Evolutionary conservation across 805 yeast genomes (phyloP), one percentile per base, ranked within the genome.

Genomic region (Zygoascus flipseniorum): DNA sequence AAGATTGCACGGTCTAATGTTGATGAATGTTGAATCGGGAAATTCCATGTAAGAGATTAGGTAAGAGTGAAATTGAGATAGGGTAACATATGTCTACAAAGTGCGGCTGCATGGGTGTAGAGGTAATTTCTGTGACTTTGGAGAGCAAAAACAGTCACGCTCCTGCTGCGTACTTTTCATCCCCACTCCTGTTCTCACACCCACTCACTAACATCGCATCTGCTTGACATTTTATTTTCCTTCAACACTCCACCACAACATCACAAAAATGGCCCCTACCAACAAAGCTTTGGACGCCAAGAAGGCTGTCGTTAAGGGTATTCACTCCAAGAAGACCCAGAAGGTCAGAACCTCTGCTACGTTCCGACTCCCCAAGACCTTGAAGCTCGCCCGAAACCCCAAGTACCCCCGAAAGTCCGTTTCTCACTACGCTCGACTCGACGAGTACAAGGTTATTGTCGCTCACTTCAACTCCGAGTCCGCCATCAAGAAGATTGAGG

Each of bases 401-500:
- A 86, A 85, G 78, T 92, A 92, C 80, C 87, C 95, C 70, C 78
- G 87, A 76, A 93, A 89, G 82, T 76, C 97, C 67, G 96, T 93
- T 69, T 96, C 97, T 72, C 98, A 93, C 81, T 86, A 85, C 85
- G 83, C 85, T 78, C 93, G 98, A 83, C 76, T 88, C 72, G 99
- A 93, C 76, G 86, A 95, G 71, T 86, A 86, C 93, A 89, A 88
- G 79, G 78, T 89, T 73, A 83, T 93, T 73, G 86, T 87, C 76
- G 79, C 88, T 68, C 97, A 97, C 80, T 83, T 92, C 77, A 92
- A 92, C 75, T 83, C 96, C 69, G 99, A 93, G 83, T 88, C 96
- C 67, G 97, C 99, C 72, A 89, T 93, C 87, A 92, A 93, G 86
- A 88, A 89, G 83, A 97, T 93, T 73, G 99, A 93, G 82, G 97